Evolutionary conservation across 257 asterid species (phyloP).

Genomic region (Jacaranda mimosifolia): DNA sequence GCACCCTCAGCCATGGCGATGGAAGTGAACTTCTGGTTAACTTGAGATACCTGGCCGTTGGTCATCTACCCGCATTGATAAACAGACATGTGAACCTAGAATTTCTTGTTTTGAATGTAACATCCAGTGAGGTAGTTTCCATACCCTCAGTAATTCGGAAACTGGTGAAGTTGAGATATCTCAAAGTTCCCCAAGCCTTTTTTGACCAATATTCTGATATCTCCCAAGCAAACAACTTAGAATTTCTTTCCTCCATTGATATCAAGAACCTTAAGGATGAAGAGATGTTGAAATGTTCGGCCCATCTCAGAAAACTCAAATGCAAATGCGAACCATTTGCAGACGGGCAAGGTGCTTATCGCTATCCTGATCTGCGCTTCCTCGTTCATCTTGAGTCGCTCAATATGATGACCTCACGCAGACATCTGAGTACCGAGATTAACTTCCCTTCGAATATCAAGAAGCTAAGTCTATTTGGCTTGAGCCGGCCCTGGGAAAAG

Average conservation of each 20-base stretch:
- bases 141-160: background rate
- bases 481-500: background rate
- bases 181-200: background rate
- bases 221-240: too few species aligned
- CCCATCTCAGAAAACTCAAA: slow-evolving; percentile 16
- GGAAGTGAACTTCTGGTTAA: slow-evolving; percentile 1
- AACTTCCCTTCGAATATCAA: background rate
- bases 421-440: too few species aligned
- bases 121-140: too few species aligned
- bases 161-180: slow-evolving; percentile 28
- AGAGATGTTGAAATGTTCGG: slow-evolving; percentile 20
- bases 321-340: background rate
- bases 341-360: too few species aligned
- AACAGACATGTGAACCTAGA: background rate
- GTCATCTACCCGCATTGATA: slow-evolving; percentile 9
- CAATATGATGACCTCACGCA: background rate
- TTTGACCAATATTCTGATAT: background rate
- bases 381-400: slow-evolving; percentile 9
- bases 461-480: slow-evolving; percentile 24
- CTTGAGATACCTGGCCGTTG: slow-evolving; percentile 28
- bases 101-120: slow-evolving; percentile 1
- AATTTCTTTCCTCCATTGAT: background rate
- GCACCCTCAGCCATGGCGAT: too few species aligned
- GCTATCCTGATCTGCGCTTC: background rate
- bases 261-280: background rate